Conservation (phyloP, 192 early-diverging fungal genomes). For the Pecoramyces ruminantium region DNA sequence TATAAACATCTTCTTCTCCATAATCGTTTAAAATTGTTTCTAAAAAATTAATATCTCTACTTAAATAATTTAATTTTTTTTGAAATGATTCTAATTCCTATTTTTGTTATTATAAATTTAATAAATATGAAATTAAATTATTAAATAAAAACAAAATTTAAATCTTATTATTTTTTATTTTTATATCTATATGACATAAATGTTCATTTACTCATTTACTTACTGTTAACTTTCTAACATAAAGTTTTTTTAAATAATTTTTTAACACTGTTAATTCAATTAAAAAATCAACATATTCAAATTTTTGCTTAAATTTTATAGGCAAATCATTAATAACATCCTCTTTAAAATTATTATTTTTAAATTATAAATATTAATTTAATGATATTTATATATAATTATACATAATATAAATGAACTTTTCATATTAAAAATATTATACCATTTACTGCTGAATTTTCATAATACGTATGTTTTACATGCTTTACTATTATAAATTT, state of each 20-base stretch:
- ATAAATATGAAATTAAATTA: too few relatives aligned
- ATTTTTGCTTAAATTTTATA: not conserved
- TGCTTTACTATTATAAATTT: too few relatives aligned
- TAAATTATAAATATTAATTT: not conserved
- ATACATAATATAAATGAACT: too few relatives aligned
- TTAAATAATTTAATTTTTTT: not conserved
- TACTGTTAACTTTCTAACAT: not conserved
- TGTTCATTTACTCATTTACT: too few relatives aligned
- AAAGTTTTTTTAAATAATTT: not conserved
- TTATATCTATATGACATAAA: too few relatives aligned
- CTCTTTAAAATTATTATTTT: not conserved
- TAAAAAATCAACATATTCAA: not conserved
- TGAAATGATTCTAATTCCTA: not conserved
- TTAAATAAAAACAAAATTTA: too few relatives aligned
- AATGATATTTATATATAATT: too few relatives aligned
- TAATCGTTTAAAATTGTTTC: not conserved
- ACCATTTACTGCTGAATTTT: too few relatives aligned
- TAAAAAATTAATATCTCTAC: not conserved
- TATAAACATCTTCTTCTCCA: not conserved
- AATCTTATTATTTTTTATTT: too few relatives aligned
- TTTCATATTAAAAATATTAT: too few relatives aligned
- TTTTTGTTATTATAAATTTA: not conserved
- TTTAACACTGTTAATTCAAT: not conserved
- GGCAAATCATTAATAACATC: not conserved
- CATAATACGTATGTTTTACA: too few relatives aligned